phyloP scores from a whole-genome alignment of 352 stramenopile genomes.

The Pythium chondricola region DNA sequence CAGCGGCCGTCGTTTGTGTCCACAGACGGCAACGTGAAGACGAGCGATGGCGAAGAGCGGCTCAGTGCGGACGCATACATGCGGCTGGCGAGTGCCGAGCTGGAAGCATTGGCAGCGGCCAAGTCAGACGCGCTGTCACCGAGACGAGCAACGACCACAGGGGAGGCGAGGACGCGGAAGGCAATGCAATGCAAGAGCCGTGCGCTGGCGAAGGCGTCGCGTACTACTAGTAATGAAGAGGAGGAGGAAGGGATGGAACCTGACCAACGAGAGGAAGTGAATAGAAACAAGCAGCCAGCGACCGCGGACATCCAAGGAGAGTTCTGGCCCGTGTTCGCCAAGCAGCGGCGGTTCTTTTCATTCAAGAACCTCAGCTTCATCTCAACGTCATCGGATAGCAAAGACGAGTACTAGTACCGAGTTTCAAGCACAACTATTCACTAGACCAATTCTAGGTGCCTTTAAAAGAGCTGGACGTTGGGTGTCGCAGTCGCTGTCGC shows the following conservation, averaged over 20 bases:
- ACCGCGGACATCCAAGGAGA: slow-evolving; percentile 8
- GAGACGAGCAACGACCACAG: neutral
- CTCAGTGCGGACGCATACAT: slow-evolving; percentile 75
- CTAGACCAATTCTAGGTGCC: too few relatives aligned
- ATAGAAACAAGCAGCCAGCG: neutral
- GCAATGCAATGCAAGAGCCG: neutral
- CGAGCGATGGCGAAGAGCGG: slow-evolving; percentile 18
- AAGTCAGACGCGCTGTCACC: slow-evolving; percentile 1
- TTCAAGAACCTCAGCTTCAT: slow-evolving; percentile 47
- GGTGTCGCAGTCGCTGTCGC: too few relatives aligned
- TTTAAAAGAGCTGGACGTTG: too few relatives aligned
- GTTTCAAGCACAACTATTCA: too few relatives aligned
- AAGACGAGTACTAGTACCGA: too few relatives aligned
- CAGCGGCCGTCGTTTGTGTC: slow-evolving; percentile 72
- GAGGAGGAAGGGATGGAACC: neutral
- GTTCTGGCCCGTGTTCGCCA: slow-evolving; percentile 47
- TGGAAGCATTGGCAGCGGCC: slow-evolving; percentile 19
- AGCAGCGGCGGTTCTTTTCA: slow-evolving; percentile 54
- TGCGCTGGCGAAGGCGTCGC: neutral
- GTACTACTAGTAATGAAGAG: too few relatives aligned
- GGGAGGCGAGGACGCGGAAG: neutral
- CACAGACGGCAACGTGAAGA: slow-evolving; percentile 36
- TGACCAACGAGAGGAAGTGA: neutral
- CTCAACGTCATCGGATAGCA: slow-evolving; percentile 13
- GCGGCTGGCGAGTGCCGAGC: slow-evolving; percentile 56